A percentile compares a stretch with the other conserved stretches of the same genome.
phyloP scores from a whole-genome alignment of 768 basidiomycete species.

The Collybia sp. region DNA sequence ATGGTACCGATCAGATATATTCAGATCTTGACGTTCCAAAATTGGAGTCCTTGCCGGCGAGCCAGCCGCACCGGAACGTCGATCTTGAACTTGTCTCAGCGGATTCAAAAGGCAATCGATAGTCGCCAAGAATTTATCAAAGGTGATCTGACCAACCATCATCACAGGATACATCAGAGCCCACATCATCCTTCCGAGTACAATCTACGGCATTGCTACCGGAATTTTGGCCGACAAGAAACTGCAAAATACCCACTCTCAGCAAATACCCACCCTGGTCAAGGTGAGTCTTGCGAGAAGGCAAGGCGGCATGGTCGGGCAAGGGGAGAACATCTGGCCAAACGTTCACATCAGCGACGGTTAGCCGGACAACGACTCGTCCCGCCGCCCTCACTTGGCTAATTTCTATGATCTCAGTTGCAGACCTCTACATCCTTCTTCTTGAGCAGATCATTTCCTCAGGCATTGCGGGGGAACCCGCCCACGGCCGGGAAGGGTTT shows the following conservation, averaged over 20 bases:
- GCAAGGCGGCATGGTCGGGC: conserved; percentile 45
- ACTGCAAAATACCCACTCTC: conserved; percentile 43
- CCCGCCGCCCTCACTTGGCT: not conserved
- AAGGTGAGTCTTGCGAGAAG: conserved; percentile 33
- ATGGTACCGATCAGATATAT: conserved; percentile 19
- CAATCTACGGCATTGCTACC: conserved; percentile 45
- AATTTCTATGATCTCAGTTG: conserved; percentile 23
- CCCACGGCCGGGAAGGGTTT: conserved; percentile 39
- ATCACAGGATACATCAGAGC: conserved; percentile 41
- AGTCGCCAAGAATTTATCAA: not conserved
- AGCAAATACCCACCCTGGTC: conserved; percentile 44
- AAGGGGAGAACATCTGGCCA: conserved; percentile 50
- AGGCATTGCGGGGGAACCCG: conserved; percentile 20
- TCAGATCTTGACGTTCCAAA: conserved; percentile 26
- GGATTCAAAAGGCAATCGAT: conserved; percentile 10
- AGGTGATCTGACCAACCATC: not conserved
- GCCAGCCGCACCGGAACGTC: conserved; percentile 29
- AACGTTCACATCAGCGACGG: conserved; percentile 53
- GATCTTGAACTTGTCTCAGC: conserved; percentile 19
- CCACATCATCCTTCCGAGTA: conserved; percentile 50
- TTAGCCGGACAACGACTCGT: conserved; percentile 9
- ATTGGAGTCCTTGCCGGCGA: conserved; percentile 23
- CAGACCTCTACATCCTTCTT: conserved; percentile 38
- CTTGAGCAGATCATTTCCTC: conserved; percentile 30
- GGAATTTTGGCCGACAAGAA: conserved; percentile 46